Conservation (phyloP, 176 grass and related monocot species). For the Triticum aestivum region IWGSC_CS_RefSeq_v2.1 NC_057814.1:545462737-545463236, state of each 20-base stretch:
- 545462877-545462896: not conserved
- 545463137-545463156: constrained; percentile 22
- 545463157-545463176: constrained; percentile 52
- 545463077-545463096: constrained; percentile 3
- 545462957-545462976: constrained; percentile 12
- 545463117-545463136: constrained; percentile 22
- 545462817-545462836: constrained; percentile 27
- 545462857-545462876: constrained; percentile 51
- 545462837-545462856: constrained; percentile 17
- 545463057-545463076: not conserved
- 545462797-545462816: constrained; percentile 44
- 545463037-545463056: not conserved
- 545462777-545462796: constrained; percentile 26
- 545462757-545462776: constrained; percentile 1
- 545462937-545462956: constrained; percentile 32
- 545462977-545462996: constrained; percentile 20
- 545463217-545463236: not conserved
- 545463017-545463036: constrained; percentile 17
- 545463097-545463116: constrained; percentile 13
- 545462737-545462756: constrained; percentile 4
- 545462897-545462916: constrained; percentile 42
- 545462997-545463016: not conserved
- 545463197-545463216: not conserved
- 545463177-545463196: constrained; percentile 27
- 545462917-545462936: constrained; percentile 54